Percentiles rank a stretch among this genome's conserved stretches.
Evolutionary conservation across 805 yeast species (phyloP).

Genomic region (Naumovozyma baii): DNA sequence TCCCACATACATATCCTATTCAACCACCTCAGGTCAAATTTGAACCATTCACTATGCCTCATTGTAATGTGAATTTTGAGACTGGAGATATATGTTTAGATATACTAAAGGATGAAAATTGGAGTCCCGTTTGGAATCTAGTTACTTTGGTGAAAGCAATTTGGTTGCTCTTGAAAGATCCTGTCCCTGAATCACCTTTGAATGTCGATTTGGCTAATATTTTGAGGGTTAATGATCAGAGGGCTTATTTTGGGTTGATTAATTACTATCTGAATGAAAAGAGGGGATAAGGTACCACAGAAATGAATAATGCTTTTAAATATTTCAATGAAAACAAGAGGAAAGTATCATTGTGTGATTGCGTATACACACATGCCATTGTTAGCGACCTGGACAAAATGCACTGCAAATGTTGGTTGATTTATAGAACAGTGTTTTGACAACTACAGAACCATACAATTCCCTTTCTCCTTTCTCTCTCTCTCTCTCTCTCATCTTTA

Average conservation of each 20-base stretch:
- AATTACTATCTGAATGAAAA: conserved; percentile 27
- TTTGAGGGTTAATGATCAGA: conserved; percentile 38
- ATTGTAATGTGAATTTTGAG: conserved; percentile 40
- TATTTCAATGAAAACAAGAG: conserved; percentile 1
- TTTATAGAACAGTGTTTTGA: too few relatives aligned
- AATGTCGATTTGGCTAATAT: conserved; percentile 62
- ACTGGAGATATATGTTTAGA: conserved; percentile 68
- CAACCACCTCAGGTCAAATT: conserved; percentile 50
- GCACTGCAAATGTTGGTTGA: too few relatives aligned
- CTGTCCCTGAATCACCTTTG: conserved; percentile 64
- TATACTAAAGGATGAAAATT: conserved; percentile 41
- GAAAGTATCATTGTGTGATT: too few relatives aligned
- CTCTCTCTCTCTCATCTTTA: too few relatives aligned
- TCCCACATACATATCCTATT: conserved; percentile 45
- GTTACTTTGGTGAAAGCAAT: conserved; percentile 48
- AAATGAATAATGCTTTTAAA: conserved; percentile 2
- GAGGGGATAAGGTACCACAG: neutral
- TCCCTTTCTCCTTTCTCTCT: too few relatives aligned
- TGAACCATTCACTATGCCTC: conserved; percentile 32
- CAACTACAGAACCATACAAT: too few relatives aligned
- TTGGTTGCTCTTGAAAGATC: conserved; percentile 46
- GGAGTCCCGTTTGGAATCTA: conserved; percentile 73
- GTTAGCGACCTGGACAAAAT: too few relatives aligned
- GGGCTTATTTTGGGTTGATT: conserved; percentile 37
- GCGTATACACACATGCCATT: too few relatives aligned